Evolutionary conservation across 2,329 filamentous ascomycete species (phyloP).

Genomic region (Colletotrichum horii): DNA sequence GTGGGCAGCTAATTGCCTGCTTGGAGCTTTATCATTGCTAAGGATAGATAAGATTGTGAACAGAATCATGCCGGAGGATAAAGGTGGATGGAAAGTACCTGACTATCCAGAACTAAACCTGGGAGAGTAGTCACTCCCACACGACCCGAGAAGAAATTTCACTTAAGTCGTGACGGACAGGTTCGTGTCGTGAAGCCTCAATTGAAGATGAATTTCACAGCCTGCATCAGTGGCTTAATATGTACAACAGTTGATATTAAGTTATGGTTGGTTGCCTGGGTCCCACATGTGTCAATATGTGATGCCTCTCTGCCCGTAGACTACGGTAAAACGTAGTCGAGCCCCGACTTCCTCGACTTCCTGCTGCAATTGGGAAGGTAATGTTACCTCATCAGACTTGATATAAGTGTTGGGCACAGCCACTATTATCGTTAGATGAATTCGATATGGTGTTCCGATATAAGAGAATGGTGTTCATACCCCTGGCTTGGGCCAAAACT

Average conservation of each 20-base stretch:
- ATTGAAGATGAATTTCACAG: neutral
- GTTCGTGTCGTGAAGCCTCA: neutral
- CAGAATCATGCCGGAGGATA: neutral
- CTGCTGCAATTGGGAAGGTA: neutral
- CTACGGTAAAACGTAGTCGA: neutral
- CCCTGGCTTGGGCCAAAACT: neutral
- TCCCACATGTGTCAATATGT: neutral
- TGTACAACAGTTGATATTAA: neutral
- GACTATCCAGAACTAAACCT: neutral
- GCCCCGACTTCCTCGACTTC: neutral
- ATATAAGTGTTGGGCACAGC: neutral
- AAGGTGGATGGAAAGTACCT: neutral
- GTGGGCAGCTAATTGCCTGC: constrained; percentile 5
- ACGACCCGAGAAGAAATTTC: neutral
- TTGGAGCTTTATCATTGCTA: neutral
- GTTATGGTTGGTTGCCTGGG: neutral
- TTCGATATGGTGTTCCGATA: neutral
- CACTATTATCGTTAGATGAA: neutral
- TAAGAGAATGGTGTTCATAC: neutral
- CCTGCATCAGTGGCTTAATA: neutral
- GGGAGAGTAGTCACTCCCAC: neutral
- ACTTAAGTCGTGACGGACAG: neutral
- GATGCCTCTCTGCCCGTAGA: neutral
- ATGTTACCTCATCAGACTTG: neutral
- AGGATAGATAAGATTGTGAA: neutral